A percentile compares a stretch with the other conserved stretches of the same genome.
These are phyloP conservation scores for Pichia terricola DNA, from an alignment of 1,139 yeast genomes.

Conservation along the genomic window DNA sequence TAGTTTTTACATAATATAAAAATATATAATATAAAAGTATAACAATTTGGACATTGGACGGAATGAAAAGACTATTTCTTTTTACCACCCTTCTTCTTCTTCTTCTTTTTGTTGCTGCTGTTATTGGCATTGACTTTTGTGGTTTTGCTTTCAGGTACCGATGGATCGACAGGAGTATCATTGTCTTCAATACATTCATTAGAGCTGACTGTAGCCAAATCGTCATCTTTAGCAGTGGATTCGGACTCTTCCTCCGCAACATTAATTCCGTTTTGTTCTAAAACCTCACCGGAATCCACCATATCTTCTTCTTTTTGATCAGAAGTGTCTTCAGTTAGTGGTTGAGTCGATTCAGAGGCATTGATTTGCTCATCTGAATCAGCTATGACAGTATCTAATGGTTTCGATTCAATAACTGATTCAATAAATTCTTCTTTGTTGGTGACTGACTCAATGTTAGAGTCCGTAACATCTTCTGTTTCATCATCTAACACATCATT, in stretches of 20 bases:
- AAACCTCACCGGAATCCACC: neutral
- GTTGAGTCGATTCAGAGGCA: neutral
- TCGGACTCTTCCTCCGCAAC: neutral
- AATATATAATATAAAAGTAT: too few relatives aligned
- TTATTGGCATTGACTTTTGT: neutral
- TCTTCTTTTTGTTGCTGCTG: constrained; percentile 17
- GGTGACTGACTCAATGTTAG: too few relatives aligned
- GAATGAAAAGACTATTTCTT: neutral
- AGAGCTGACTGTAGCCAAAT: neutral
- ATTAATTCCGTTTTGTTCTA: neutral
- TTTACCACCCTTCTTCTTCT: constrained; percentile 17
- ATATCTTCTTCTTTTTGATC: neutral
- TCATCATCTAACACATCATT: neutral
- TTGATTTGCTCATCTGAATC: too few relatives aligned
- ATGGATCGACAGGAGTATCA: neutral
- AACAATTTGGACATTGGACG: too few relatives aligned
- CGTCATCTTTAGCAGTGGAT: neutral
- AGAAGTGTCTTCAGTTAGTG: neutral
- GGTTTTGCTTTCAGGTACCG: too few relatives aligned
- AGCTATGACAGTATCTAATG: too few relatives aligned
- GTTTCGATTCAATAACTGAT: neutral
- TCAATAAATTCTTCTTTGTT: constrained; percentile 4
- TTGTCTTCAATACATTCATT: neutral
- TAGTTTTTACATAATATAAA: too few relatives aligned
- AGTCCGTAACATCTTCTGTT: neutral